Base-by-base conservation (phyloP, 2,329 filamentous ascomycete species). In the Diaporthe helianthi region DNA sequence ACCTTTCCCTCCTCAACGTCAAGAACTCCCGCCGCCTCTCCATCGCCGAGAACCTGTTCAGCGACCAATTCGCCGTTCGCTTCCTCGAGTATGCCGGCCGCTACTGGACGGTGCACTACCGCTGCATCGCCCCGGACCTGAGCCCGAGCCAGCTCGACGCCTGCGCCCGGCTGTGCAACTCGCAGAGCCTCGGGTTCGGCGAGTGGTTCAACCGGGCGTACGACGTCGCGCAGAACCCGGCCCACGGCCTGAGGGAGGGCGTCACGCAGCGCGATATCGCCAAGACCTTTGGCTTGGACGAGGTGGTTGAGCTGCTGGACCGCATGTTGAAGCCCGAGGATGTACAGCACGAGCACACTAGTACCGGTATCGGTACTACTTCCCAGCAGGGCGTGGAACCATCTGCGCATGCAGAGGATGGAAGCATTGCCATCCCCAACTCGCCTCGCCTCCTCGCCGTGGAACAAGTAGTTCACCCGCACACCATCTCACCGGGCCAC, bases 401-500 rank as follows among this genome's bases (percentile, higher is more conserved):
- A 12, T 3, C 19, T 7, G 12, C 13, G 2, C 44, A 49, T 0
- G 19, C 2, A 2, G 44, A 63, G 8, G 10, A 63, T 4, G 58
- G 58, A 7, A 63, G 58, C n/a, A 63, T 63, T 49, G 52, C 51
- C 5, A 67, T 67, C 15, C 26, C 64, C 3, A 36, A 46, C 10
- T 54, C 64, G 7, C 38, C 52, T 5, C 64, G 64, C 8, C 51
- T 58, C 8, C 51, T 49, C 6, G 41, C 51, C 13, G 15, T 47
- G 12, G 64, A 67, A 17, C 38, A 49, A n/a, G 51, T 67, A 36
- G 64, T 67, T 0, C 64, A 67, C n/a, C 64, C 64, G 17, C 64
- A 67, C 26, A 67, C 64, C 7, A 67, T 67, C 38, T 67, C 64
- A 7, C 64, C 64, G 13, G 64, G 64, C 12, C 64, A 67, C 5